These are phyloP conservation scores for Setaria italica DNA, from an alignment of 202 grass and related monocot genomes.

Conservation along the genomic window DNA sequence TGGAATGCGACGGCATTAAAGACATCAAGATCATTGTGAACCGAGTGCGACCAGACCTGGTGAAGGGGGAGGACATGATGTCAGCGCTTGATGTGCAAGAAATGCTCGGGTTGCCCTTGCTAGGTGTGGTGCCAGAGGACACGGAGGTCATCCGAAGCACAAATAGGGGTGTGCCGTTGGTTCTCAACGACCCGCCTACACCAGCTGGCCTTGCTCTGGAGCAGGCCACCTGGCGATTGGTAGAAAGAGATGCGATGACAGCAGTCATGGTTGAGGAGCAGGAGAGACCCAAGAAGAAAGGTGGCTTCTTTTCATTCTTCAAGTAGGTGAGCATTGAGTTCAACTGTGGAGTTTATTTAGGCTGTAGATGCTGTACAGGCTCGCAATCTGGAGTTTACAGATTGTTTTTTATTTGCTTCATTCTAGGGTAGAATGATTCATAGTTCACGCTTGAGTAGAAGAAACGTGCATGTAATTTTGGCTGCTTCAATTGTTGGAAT, in stretches of 20 bases:
- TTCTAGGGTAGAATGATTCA: conserved; percentile 36
- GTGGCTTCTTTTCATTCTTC: conserved; percentile 77
- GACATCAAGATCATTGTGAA: conserved; percentile 98
- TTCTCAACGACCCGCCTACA: conserved; percentile 76
- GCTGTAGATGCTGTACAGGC: conserved; percentile 37
- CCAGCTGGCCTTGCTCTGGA: conserved; percentile 85
- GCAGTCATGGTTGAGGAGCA: conserved; percentile 90
- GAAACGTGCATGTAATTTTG: background rate
- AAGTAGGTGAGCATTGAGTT: conserved; percentile 36
- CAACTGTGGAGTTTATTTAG: background rate
- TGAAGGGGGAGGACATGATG: conserved; percentile 97
- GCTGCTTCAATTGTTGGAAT: too few species aligned
- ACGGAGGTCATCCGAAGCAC: conserved; percentile 87
- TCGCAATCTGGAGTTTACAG: background rate
- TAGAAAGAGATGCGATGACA: conserved; percentile 90
- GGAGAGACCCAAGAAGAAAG: conserved; percentile 76
- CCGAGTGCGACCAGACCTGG: conserved; percentile 78
- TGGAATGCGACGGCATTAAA: conserved; percentile 94
- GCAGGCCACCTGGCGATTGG: conserved; percentile 82
- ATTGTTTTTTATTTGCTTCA: background rate
- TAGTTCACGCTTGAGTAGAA: conserved; percentile 15
- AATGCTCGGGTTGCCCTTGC: conserved; percentile 86
- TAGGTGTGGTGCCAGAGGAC: conserved; percentile 88
- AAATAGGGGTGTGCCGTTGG: conserved; percentile 75
- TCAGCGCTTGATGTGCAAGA: conserved; percentile 93